These are phyloP conservation scores for Nissolia schottii DNA, from an alignment of 306 rosid genomes.

Conservation along the genomic window DNA sequence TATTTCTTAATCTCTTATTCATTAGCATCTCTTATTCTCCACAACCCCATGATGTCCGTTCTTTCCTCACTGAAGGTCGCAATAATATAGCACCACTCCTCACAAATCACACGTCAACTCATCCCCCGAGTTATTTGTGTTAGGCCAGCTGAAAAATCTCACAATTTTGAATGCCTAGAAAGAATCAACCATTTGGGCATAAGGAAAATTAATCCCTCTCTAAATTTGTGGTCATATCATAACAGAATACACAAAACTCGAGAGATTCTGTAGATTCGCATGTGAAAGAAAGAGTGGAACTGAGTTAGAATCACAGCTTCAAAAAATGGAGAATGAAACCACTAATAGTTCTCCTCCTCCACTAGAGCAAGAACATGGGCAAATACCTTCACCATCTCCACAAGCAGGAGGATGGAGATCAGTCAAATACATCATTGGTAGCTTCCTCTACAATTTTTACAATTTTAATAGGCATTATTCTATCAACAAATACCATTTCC, in stretches of 20 bases:
- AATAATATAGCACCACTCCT: too few species aligned
- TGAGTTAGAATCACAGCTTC: neutral
- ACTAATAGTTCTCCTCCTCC: neutral
- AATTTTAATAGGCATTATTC: neutral
- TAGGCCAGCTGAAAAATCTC: constrained; percentile 2
- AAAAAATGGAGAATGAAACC: constrained; percentile 19
- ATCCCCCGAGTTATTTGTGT: neutral
- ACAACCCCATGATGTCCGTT: too few species aligned
- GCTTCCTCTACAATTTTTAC: neutral
- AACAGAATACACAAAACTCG: neutral
- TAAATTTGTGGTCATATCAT: neutral
- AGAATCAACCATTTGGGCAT: neutral
- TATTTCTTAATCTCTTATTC: too few species aligned
- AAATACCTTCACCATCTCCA: neutral
- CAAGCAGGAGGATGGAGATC: constrained; percentile 35
- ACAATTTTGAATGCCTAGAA: neutral
- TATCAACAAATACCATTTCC: neutral
- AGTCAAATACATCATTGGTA: constrained; percentile 23
- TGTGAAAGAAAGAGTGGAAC: neutral
- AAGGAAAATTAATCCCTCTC: neutral
- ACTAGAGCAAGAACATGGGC: neutral
- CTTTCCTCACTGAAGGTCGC: too few species aligned
- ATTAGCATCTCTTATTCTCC: too few species aligned
- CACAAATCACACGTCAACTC: neutral
- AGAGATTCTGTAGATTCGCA: neutral